Evolutionary conservation across 2,329 filamentous ascomycete species (phyloP), one percentile per base, ranked within the genome.

Genomic region (Graphium sp.): DNA sequence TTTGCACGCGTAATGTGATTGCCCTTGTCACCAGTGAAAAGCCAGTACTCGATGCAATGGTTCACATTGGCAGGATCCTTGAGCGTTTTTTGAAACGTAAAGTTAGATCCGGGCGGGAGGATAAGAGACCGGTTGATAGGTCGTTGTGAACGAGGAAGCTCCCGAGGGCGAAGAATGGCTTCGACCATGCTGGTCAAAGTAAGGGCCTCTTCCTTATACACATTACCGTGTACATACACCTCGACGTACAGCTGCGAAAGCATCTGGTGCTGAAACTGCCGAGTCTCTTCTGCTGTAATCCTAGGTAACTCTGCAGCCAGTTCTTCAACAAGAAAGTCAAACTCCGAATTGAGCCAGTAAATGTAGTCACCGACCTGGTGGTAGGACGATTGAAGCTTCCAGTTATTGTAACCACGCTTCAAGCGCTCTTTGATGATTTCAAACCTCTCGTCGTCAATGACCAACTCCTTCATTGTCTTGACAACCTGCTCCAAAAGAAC

Each of bases 151-250:
- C 66, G 65, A 4, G 84, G 80, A 12, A 95, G 57, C 12, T 66
- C 53, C 18, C 76, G 70, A 9, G 85, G 76, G 47, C 78, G 76
- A 26, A 98, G 53, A 1, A 69, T 81, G 5, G 65, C 71, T 48
- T 91, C 81, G 16, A 94, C 66, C 41, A 92, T 66, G 37, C 89
- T 73, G 0, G 82, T 87, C 46, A 93, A 66, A 46, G 76, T 78
- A 31, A 94, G 59, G 0, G 83, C 84, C 45, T 98, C 89, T 47
- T 92, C 83, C 53, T 85, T 91, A 59, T 92, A 84, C 31, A 98
- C 49, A 49, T 98, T 98, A 29, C 89, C 89, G 42, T 94, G 85
- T 1, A 76, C 79, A 32, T 93, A 68, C 3, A 84, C 66, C 49
- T 98, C 89, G 36, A 94, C 76, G 42, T 92, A 79, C 39, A 87